phyloP scores from a whole-genome alignment of 2,329 filamentous ascomycete genomes.

The Coccinonectria pachysandricola region DNA sequence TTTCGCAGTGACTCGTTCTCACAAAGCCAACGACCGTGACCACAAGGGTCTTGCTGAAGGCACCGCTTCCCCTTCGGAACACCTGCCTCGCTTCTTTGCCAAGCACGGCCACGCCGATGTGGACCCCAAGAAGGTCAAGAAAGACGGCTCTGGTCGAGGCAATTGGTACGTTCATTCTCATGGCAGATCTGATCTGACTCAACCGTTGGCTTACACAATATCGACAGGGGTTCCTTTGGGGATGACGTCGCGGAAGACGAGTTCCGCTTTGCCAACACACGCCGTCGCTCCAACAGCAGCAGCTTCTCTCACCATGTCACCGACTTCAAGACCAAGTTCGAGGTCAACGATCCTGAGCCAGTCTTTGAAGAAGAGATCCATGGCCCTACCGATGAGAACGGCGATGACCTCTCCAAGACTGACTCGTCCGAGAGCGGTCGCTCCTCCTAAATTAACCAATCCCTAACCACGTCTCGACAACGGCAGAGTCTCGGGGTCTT shows the following conservation, averaged over 20 bases:
- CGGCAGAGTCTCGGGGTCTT: slow-evolving; percentile 9
- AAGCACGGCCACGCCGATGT: slow-evolving; percentile 72
- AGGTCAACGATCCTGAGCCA: slow-evolving; percentile 77
- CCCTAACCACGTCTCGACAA: too few species aligned
- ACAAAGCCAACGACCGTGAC: slow-evolving; percentile 92
- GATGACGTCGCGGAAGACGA: slow-evolving; percentile 76
- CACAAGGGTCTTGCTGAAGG: slow-evolving; percentile 71
- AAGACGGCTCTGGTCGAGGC: slow-evolving; percentile 83
- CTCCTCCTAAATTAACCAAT: too few species aligned
- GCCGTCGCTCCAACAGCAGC: slow-evolving; percentile 88
- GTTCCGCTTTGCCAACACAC: slow-evolving; percentile 75
- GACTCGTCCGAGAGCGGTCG: slow-evolving; percentile 50
- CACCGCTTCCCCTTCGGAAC: slow-evolving; percentile 56
- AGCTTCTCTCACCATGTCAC: slow-evolving; percentile 57
- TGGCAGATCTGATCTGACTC: neutral
- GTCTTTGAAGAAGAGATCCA: slow-evolving; percentile 85
- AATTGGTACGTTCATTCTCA: slow-evolving; percentile 65
- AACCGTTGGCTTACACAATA: too few species aligned
- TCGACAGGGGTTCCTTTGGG: slow-evolving; percentile 67
- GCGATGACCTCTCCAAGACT: slow-evolving; percentile 44
- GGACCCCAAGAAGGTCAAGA: slow-evolving; percentile 92
- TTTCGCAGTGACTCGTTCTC: slow-evolving; percentile 81
- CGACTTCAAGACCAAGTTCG: slow-evolving; percentile 95
- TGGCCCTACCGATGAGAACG: slow-evolving; percentile 46
- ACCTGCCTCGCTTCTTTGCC: slow-evolving; percentile 84